Conservation (phyloP, 768 basidiomycete species). For the Kwoniella dejecticola region DNA sequence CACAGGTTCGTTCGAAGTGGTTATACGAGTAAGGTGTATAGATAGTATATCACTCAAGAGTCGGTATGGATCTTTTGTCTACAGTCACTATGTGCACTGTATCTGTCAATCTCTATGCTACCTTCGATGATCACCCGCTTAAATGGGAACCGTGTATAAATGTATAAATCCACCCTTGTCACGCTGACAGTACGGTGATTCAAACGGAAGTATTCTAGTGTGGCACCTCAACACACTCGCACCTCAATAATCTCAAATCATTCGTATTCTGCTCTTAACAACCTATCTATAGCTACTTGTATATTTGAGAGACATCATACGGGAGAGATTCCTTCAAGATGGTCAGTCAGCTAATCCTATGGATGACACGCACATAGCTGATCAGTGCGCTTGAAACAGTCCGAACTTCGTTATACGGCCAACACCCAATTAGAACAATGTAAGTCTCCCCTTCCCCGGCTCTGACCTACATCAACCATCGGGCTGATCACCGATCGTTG, state of each 20-base stretch:
- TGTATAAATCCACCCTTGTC: not conserved
- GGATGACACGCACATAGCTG: not conserved
- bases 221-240: not conserved
- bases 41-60: not conserved
- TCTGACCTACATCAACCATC: constrained; percentile 5
- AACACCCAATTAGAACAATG: constrained; percentile 95
- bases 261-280: too few species aligned
- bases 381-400: too few species aligned
- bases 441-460: constrained; percentile 58
- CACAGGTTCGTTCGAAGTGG: constrained; percentile 1
- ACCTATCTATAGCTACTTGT: too few species aligned
- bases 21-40: constrained; percentile 1
- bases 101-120: too few species aligned
- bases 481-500: not conserved
- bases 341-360: not conserved
- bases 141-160: not conserved
- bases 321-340: not conserved
- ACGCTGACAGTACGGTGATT: not conserved
- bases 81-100: too few species aligned
- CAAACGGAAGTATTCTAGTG: constrained; percentile 1
- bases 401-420: constrained; percentile 90
- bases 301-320: too few species aligned
- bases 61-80: not conserved
- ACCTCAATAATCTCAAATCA: not conserved
- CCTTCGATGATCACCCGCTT: constrained; percentile 6